Base-by-base conservation (phyloP, 768 basidiomycete species). In the Ramaria rubella region DNA sequence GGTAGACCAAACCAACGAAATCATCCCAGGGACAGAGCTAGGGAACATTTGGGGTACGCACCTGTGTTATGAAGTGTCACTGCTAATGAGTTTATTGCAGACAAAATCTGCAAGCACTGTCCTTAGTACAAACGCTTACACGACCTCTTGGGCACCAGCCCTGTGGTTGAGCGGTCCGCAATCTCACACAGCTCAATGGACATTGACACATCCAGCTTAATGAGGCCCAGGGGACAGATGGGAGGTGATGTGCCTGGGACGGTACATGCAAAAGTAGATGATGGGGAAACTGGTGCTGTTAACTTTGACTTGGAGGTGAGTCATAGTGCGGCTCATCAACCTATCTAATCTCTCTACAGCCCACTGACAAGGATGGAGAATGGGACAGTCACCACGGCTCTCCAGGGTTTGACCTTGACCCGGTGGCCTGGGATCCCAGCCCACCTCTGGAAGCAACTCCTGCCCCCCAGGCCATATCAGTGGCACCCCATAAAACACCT, bases 111-210 rank as follows among this genome's bases (percentile, higher is more conserved):
- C 43, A 29, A 38, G 19, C 61, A n/a, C n/a, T n/a, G n/a, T n/a
- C n/a, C n/a, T n/a, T n/a, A n/a, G n/a, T n/a, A n/a, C n/a, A n/a
- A n/a, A 26, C 57, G 57, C 2, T 53, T 69, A 58, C 19, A 65
- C 52, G 33, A 11, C 9, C 55, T 66, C 7, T 43, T 68, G 49
- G 58, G 61, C 12, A 55, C 46, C 0, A 68, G 63, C 54, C 65
- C 68, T 21, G 43, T 62, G 23, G 31, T 59, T 19, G 61, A 64
- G 50, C 49, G 51, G 11, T 57, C 61, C 23, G 64, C 58, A 0
- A 31, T 69, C 14, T 62, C 62, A 9, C 57, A 69, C 49, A 65
- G 64, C 29, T 23, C 14, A 5, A 63, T 63, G 4, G 26, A 42
- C 1, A 33, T 68, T 44, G 57, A 69, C 24, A 23, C 21, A n/a